These are phyloP conservation scores for Aspergillus taichungensis DNA, from an alignment of 495 filamentous ascomycete genomes.

Conservation along the genomic window DNA sequence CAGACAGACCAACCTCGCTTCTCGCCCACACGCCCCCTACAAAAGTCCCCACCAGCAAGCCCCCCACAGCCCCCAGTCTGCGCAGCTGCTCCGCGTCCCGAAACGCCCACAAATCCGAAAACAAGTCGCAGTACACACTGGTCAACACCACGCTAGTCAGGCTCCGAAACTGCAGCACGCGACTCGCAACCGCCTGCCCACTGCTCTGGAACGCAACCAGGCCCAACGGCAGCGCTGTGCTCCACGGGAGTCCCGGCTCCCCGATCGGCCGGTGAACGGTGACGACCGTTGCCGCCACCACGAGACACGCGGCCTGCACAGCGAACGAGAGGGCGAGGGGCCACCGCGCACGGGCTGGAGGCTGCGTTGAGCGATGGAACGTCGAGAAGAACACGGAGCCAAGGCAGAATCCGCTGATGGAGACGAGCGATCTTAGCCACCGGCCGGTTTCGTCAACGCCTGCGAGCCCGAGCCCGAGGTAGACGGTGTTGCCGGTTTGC, in stretches of 20 bases:
- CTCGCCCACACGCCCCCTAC: slow-evolving; percentile 50
- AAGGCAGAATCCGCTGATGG: slow-evolving; percentile 56
- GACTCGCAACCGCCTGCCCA: slow-evolving; percentile 60
- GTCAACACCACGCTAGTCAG: slow-evolving; percentile 65
- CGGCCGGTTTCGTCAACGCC: slow-evolving; percentile 27
- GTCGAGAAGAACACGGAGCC: slow-evolving; percentile 56
- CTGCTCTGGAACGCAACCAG: slow-evolving; percentile 62
- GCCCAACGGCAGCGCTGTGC: slow-evolving; percentile 50
- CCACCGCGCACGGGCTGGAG: slow-evolving; percentile 47
- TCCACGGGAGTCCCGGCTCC: slow-evolving; percentile 43
- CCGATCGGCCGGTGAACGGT: slow-evolving; percentile 30
- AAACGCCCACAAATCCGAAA: slow-evolving; percentile 46
- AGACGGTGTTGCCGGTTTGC: slow-evolving; percentile 77
- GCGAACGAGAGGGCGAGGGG: slow-evolving; percentile 54
- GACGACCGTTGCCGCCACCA: slow-evolving; percentile 50
- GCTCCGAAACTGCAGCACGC: slow-evolving; percentile 51
- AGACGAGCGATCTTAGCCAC: slow-evolving; percentile 59
- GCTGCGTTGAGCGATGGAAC: slow-evolving; percentile 44
- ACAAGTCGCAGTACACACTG: slow-evolving; percentile 63
- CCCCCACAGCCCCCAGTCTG: slow-evolving; percentile 45
- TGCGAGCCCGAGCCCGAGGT: slow-evolving; percentile 57
- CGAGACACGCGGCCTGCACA: slow-evolving; percentile 43
- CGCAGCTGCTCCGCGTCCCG: slow-evolving; percentile 51
- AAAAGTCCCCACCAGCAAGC: slow-evolving; percentile 51
- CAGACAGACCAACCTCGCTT: slow-evolving; percentile 47